These are phyloP conservation scores for Pseudogymnoascus sp. DNA, from an alignment of 2,329 filamentous ascomycete genomes.

Conservation along the genomic window DNA sequence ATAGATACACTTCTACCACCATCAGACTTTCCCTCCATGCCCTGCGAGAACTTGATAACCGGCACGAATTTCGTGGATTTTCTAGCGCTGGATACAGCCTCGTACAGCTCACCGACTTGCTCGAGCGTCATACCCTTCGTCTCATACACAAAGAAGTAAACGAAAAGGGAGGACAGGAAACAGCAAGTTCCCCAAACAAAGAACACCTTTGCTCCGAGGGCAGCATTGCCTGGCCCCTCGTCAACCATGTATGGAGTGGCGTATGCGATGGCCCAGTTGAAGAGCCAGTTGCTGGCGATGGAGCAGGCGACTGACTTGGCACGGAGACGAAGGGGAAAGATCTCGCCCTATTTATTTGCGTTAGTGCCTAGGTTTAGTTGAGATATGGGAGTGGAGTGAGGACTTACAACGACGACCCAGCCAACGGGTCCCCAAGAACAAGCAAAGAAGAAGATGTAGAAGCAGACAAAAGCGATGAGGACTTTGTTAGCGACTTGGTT, in stretches of 20 bases:
- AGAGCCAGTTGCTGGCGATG: slow-evolving; percentile 63
- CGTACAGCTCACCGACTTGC: slow-evolving; percentile 68
- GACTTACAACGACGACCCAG: slow-evolving; percentile 55
- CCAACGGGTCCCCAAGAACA: slow-evolving; percentile 63
- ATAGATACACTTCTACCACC: no score
- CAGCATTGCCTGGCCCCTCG: slow-evolving; percentile 52
- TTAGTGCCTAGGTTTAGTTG: background rate
- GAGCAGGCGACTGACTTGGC: slow-evolving; percentile 64
- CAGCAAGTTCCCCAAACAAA: slow-evolving; percentile 72
- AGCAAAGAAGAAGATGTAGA: slow-evolving; percentile 71
- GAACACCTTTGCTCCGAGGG: slow-evolving; percentile 62
- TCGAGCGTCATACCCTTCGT: slow-evolving; percentile 65
- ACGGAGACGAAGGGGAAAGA: slow-evolving; percentile 56
- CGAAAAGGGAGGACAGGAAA: slow-evolving; percentile 57
- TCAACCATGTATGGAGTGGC: slow-evolving; percentile 70
- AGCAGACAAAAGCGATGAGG: slow-evolving; percentile 50
- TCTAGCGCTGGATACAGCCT: slow-evolving; percentile 57
- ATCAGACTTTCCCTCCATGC: no score
- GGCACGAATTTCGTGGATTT: slow-evolving; percentile 27
- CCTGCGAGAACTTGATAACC: no score
- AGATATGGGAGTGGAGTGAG: background rate
- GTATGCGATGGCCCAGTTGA: slow-evolving; percentile 71
- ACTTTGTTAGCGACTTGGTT: slow-evolving; percentile 42
- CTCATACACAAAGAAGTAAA: slow-evolving; percentile 63
- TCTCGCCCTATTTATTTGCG: slow-evolving; percentile 44